Percentiles rank a stretch among this genome's conserved stretches.
Evolutionary conservation across 2,329 filamentous ascomycete genomes (phyloP).

Genomic region (Arthroderma uncinatum): DNA sequence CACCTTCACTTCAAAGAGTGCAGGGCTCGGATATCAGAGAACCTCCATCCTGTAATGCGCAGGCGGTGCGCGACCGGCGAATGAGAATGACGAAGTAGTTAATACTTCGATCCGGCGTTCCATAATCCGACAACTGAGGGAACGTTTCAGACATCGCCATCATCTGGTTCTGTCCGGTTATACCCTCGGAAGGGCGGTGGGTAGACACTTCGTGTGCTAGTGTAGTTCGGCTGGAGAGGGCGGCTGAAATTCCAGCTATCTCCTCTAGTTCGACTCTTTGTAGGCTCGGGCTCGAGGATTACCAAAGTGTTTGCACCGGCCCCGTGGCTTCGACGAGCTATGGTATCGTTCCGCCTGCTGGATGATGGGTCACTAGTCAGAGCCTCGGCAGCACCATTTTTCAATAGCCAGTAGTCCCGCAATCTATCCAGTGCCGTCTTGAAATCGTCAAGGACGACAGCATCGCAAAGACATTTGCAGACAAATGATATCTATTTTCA

Average conservation of each 20-base stretch:
- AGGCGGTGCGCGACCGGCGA: not conserved
- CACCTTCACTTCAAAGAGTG: too few relatives aligned
- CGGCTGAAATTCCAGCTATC: not conserved
- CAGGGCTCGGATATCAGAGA: not conserved
- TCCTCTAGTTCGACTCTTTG: not conserved
- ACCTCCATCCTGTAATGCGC: not conserved
- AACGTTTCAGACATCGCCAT: not conserved
- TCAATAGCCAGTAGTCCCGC: conserved; percentile 25
- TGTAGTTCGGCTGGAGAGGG: not conserved
- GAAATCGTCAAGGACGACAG: conserved; percentile 57
- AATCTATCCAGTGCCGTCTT: conserved; percentile 44
- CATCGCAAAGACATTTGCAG: conserved; percentile 58
- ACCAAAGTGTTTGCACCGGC: not conserved
- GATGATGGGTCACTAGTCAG: not conserved
- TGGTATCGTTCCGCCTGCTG: not conserved
- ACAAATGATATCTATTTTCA: conserved; percentile 41
- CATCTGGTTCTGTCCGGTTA: not conserved
- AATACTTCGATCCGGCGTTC: not conserved
- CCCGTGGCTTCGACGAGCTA: not conserved
- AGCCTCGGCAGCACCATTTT: conserved; percentile 18
- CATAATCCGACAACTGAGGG: too few relatives aligned
- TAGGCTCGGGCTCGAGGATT: not conserved
- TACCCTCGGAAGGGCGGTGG: not conserved
- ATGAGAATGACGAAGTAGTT: not conserved
- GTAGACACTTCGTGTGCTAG: not conserved